Conservation (phyloP, 2,329 filamentous ascomycete species). For the Xylariaceae sp. region DNA sequence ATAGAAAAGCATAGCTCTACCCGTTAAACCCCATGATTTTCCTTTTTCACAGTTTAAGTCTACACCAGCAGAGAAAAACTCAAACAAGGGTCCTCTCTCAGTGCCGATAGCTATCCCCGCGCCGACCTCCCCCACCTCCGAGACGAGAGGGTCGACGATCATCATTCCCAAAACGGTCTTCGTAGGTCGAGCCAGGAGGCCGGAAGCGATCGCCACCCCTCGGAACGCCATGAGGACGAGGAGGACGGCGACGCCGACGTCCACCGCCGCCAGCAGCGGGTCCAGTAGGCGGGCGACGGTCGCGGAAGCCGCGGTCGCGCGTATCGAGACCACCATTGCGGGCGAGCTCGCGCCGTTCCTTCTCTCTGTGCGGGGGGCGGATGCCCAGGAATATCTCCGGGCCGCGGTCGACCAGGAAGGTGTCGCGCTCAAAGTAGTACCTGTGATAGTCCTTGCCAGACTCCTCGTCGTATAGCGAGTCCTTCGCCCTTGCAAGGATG, state of each 20-base stretch:
- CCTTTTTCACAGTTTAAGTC: no score
- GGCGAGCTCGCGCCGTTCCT: slow-evolving; percentile 35
- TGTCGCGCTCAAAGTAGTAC: slow-evolving; percentile 66
- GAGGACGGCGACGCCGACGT: slow-evolving; percentile 27
- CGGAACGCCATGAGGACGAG: slow-evolving; percentile 28
- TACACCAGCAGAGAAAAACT: neutral
- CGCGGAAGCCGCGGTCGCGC: slow-evolving; percentile 11
- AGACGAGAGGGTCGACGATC: slow-evolving; percentile 15
- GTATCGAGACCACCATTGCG: slow-evolving; percentile 16
- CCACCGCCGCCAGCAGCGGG: slow-evolving; percentile 14
- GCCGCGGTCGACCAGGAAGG: slow-evolving; percentile 64
- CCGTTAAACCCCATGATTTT: no score
- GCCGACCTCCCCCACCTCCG: slow-evolving; percentile 12
- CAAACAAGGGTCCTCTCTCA: neutral
- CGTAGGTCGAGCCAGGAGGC: slow-evolving; percentile 20
- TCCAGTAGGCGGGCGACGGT: slow-evolving; percentile 19
- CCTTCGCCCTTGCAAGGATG: slow-evolving; percentile 45
- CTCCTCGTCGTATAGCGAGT: slow-evolving; percentile 35
- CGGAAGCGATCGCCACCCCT: slow-evolving; percentile 32
- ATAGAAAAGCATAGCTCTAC: no score
- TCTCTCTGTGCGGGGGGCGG: slow-evolving; percentile 52
- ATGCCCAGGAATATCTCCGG: slow-evolving; percentile 64
- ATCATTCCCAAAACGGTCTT: slow-evolving; percentile 22
- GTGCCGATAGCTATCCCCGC: slow-evolving; percentile 8
- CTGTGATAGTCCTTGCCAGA: slow-evolving; percentile 54